phyloP scores from a whole-genome alignment of 306 rosid species.

The Prinsepia uniflora region DNA sequence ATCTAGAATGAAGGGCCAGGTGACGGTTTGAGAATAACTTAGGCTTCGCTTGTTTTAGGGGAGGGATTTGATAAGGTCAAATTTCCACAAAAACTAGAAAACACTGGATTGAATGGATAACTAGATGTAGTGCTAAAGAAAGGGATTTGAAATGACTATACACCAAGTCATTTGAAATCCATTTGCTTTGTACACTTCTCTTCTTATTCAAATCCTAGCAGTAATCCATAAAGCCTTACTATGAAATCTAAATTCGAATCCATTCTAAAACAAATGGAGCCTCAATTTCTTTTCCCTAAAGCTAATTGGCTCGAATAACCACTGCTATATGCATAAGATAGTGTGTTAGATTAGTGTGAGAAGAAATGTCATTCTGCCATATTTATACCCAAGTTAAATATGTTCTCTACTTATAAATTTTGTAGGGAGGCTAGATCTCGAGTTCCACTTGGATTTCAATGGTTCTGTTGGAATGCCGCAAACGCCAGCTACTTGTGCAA shows the following conservation, averaged over 20 bases:
- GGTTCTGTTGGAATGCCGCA: conserved; percentile 40
- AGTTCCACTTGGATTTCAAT: conserved; percentile 45
- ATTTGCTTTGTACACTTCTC: no score
- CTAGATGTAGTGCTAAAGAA: no score
- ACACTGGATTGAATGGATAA: no score
- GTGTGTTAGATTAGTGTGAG: background rate
- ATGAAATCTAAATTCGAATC: no score
- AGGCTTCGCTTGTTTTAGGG: background rate
- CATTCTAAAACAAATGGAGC: no score
- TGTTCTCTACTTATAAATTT: conserved; percentile 3
- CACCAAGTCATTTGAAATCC: no score
- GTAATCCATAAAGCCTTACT: background rate
- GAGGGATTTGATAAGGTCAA: no score
- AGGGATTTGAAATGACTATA: no score
- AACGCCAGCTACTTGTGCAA: conserved; percentile 57
- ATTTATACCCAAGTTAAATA: background rate
- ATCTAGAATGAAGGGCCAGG: no score
- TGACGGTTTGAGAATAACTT: background rate
- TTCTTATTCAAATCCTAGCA: no score
- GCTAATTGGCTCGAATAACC: background rate
- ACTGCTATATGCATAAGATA: background rate
- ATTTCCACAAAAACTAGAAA: no score
- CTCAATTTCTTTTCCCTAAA: background rate
- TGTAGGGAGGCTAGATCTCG: conserved; percentile 39
- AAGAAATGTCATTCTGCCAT: background rate